Evolutionary conservation across 2,329 filamentous ascomycete species (phyloP).

Genomic region (Aureobasidium sp.): DNA sequence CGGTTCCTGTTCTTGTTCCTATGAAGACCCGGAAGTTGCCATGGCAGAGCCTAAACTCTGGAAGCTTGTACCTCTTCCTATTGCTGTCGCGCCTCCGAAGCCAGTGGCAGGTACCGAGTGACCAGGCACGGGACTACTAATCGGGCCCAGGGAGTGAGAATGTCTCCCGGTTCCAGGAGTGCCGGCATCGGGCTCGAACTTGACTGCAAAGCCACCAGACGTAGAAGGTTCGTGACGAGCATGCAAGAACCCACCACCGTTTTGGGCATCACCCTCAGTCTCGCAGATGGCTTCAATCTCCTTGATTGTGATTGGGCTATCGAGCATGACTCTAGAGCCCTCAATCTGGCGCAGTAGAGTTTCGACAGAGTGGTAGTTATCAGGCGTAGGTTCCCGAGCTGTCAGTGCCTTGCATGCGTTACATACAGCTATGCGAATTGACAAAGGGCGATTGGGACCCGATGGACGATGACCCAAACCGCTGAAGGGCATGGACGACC

Average conservation of each 20-base stretch:
- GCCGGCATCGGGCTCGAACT: conserved; percentile 30
- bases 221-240: conserved; percentile 41
- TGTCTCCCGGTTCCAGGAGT: conserved; percentile 25
- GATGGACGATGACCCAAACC: conserved; percentile 38
- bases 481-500: conserved; percentile 44
- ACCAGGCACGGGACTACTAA: conserved; percentile 39
- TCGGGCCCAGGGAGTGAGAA: conserved; percentile 35
- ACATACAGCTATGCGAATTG: conserved; percentile 66
- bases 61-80: conserved; percentile 6
- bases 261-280: conserved; percentile 75
- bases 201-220: conserved; percentile 32
- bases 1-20: neutral
- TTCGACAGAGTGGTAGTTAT: conserved; percentile 63
- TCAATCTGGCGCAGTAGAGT: conserved; percentile 57
- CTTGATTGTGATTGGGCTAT: conserved; percentile 47
- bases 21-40: neutral
- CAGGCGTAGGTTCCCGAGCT: conserved; percentile 31
- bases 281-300: conserved; percentile 83
- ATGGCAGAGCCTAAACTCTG: conserved; percentile 9
- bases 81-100: neutral
- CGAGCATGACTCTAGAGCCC: conserved; percentile 48
- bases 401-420: conserved; percentile 64
- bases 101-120: conserved; percentile 31
- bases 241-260: conserved; percentile 85
- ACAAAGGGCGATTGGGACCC: conserved; percentile 46